These are phyloP conservation scores for Pseudonitzschia delicatissima DNA, from an alignment of 108 stramenopile species.

Conservation along the genomic window DNA sequence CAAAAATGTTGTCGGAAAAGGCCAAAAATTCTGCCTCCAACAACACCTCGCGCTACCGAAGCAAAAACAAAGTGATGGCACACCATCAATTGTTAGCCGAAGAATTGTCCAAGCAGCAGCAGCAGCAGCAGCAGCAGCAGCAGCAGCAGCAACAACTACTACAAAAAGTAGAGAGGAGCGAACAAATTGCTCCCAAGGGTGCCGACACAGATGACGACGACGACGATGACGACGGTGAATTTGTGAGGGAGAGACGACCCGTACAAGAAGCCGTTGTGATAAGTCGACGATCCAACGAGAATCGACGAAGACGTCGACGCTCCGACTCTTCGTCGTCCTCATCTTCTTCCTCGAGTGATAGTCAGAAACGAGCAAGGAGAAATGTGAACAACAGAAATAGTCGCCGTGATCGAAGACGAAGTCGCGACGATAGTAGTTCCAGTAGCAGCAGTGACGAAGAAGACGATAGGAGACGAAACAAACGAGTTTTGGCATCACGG, in stretches of 20 bases:
- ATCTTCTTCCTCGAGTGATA: slow-evolving; percentile 28
- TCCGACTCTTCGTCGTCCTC: slow-evolving; percentile 40
- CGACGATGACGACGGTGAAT: slow-evolving; percentile 42
- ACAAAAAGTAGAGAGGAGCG: slow-evolving; percentile 20
- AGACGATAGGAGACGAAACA: slow-evolving; percentile 1
- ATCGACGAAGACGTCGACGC: slow-evolving; percentile 21
- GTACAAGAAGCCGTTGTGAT: slow-evolving; percentile 18
- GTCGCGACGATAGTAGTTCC: background rate
- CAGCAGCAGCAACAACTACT: slow-evolving; percentile 4
- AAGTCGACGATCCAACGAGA: slow-evolving; percentile 10
- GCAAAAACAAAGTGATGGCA: slow-evolving; percentile 34
- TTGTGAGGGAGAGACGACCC: slow-evolving; percentile 38
- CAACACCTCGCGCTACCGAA: slow-evolving; percentile 14
- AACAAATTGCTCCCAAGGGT: background rate
- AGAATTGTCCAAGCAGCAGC: slow-evolving; percentile 33
- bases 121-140: slow-evolving; percentile 2
- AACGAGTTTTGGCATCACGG: slow-evolving; percentile 3
- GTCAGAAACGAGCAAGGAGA: slow-evolving; percentile 5
- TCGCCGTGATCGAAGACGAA: slow-evolving; percentile 24
- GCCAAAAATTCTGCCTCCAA: slow-evolving; percentile 16
- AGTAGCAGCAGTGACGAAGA: slow-evolving; percentile 16
- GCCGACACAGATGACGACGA: slow-evolving; percentile 10
- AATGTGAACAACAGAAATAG: slow-evolving; percentile 7
- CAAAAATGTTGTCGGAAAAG: slow-evolving; percentile 47
- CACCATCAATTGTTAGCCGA: slow-evolving; percentile 51